phyloP scores from a whole-genome alignment of 1,139 yeast species.

The Saccharomyces hybrid region DNA sequence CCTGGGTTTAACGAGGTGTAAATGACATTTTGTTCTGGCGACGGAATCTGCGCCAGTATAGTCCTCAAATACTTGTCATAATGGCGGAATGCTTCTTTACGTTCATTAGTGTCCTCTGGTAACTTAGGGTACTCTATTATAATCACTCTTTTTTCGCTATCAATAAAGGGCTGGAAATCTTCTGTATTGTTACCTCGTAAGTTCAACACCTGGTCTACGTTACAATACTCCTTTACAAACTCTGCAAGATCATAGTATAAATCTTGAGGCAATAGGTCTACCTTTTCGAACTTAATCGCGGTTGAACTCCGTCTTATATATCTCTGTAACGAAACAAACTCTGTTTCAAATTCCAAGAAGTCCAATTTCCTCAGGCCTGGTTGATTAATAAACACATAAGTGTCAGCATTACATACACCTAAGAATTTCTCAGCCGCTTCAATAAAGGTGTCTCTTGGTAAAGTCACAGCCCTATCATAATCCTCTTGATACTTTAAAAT shows the following conservation, averaged over 20 bases:
- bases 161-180: slow-evolving; percentile 41
- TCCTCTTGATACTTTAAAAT: slow-evolving; percentile 15
- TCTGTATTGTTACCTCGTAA: slow-evolving; percentile 19
- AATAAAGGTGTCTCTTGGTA: slow-evolving; percentile 36
- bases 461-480: slow-evolving; percentile 9
- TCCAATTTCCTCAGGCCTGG: slow-evolving; percentile 64
- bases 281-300: slow-evolving; percentile 35
- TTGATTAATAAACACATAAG: slow-evolving; percentile 56
- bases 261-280: slow-evolving; percentile 34
- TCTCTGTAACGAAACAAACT: slow-evolving; percentile 48
- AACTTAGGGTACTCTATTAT: slow-evolving; percentile 45
- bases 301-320: slow-evolving; percentile 57
- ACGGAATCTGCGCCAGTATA: slow-evolving; percentile 55
- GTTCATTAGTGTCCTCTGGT: slow-evolving; percentile 34
- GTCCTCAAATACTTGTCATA: slow-evolving; percentile 47
- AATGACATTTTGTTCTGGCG: slow-evolving; percentile 53
- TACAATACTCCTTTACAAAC: slow-evolving; percentile 17
- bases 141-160: slow-evolving; percentile 53
- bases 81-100: slow-evolving; percentile 31
- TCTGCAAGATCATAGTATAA: slow-evolving; percentile 24
- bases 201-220: slow-evolving; percentile 15
- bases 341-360: slow-evolving; percentile 37
- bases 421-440: slow-evolving; percentile 43
- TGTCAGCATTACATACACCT: slow-evolving; percentile 61
- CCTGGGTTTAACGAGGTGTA: slow-evolving; percentile 35